These are phyloP conservation scores for Misopates orontium DNA, from an alignment of 257 asterid genomes.

Conservation along the genomic window DNA sequence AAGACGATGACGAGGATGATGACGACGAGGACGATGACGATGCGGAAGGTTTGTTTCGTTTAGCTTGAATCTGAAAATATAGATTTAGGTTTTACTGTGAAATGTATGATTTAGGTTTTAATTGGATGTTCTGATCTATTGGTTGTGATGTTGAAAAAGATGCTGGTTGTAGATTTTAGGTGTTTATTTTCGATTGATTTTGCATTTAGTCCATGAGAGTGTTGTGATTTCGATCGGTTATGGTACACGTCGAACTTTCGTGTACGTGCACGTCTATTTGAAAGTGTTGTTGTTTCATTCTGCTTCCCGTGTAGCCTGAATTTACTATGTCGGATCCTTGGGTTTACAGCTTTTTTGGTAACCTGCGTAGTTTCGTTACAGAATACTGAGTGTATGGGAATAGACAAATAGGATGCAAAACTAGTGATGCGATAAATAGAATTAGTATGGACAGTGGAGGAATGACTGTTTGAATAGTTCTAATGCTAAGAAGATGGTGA, in stretches of 20 bases:
- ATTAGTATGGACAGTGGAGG: not conserved
- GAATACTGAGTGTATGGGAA: too few relatives aligned
- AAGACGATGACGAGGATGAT: constrained; percentile 37
- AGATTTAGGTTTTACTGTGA: constrained; percentile 4
- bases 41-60: constrained; percentile 27
- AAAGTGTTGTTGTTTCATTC: not conserved
- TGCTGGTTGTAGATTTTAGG: too few relatives aligned
- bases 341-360: not conserved
- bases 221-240: not conserved
- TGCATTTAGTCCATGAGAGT: not conserved
- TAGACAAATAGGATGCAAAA: not conserved
- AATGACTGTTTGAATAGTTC: not conserved
- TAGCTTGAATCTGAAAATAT: not conserved
- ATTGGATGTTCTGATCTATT: too few relatives aligned
- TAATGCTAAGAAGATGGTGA: not conserved
- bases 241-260: not conserved
- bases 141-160: too few relatives aligned
- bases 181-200: not conserved
- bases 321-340: not conserved
- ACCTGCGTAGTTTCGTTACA: too few relatives aligned
- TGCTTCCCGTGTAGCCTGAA: not conserved
- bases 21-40: constrained; percentile 39
- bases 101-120: not conserved
- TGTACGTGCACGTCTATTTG: not conserved
- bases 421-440: not conserved